phyloP scores from a whole-genome alignment of 352 stramenopile species.

The Phytophthora cajani region DNA sequence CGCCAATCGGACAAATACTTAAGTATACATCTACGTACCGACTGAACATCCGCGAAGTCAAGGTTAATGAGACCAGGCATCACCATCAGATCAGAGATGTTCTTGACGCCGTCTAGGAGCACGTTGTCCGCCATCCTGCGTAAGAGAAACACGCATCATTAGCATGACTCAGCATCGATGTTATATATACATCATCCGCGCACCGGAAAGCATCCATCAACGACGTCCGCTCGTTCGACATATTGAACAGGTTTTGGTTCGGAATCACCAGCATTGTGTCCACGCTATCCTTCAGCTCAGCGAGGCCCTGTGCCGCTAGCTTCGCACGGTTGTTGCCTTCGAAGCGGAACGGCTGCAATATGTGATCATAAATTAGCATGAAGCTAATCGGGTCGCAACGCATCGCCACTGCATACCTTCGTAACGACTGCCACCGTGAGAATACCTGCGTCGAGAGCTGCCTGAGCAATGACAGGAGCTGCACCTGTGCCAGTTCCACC shows the following conservation, averaged over 20 bases:
- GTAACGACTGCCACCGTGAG: constrained; percentile 89
- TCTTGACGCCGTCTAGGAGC: constrained; percentile 87
- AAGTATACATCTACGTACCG: constrained; percentile 40
- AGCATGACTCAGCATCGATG: background rate
- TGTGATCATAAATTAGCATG: background rate
- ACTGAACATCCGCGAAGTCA: constrained; percentile 89
- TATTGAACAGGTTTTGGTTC: constrained; percentile 91
- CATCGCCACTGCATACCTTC: constrained; percentile 48
- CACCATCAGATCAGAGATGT: constrained; percentile 91
- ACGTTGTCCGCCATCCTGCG: constrained; percentile 84
- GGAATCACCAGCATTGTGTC: constrained; percentile 91
- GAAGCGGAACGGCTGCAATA: constrained; percentile 76
- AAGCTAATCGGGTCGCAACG: background rate
- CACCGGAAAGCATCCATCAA: constrained; percentile 89
- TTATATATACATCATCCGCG: background rate
- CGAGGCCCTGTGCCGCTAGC: constrained; percentile 77
- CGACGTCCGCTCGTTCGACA: constrained; percentile 87
- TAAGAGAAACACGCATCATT: background rate
- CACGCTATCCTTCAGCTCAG: constrained; percentile 83
- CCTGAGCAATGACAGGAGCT: constrained; percentile 83
- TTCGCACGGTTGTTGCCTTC: constrained; percentile 86
- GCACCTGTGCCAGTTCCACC: constrained; percentile 85
- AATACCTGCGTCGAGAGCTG: constrained; percentile 82
- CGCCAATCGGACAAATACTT: background rate
- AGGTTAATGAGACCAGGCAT: constrained; percentile 90